Percentiles rank a stretch among this genome's conserved stretches.
Conservation (phyloP, 108 stramenopile genomes). For the Cyclotella kingstonii region DNA sequence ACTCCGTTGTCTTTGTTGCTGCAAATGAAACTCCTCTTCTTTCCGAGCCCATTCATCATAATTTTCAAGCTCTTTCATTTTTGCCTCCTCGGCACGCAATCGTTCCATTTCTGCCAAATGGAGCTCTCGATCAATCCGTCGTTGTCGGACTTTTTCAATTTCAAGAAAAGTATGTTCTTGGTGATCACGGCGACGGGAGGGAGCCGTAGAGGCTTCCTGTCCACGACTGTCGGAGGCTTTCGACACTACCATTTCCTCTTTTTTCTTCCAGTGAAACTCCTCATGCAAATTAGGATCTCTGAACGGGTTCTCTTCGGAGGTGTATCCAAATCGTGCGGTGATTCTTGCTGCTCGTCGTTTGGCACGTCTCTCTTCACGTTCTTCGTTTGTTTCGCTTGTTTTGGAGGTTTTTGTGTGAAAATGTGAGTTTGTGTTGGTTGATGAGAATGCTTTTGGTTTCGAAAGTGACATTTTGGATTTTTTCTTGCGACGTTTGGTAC, state of each 20-base stretch:
- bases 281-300: constrained; percentile 95
- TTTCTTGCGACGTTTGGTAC: constrained; percentile 14
- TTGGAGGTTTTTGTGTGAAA: constrained; percentile 67
- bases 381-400: constrained; percentile 81
- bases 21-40: constrained; percentile 97
- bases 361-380: constrained; percentile 75
- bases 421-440: constrained; percentile 31
- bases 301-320: constrained; percentile 97
- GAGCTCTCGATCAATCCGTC: constrained; percentile 85
- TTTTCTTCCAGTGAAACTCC: constrained; percentile 96
- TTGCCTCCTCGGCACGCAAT: constrained; percentile 85
- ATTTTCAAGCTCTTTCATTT: constrained; percentile 92
- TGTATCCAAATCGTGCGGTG: constrained; percentile 87
- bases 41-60: constrained; percentile 97
- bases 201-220: background rate
- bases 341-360: constrained; percentile 81
- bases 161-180: constrained; percentile 85
- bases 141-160: constrained; percentile 94
- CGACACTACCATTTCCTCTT: constrained; percentile 41
- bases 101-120: constrained; percentile 94
- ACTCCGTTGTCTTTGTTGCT: constrained; percentile 86
- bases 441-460: constrained; percentile 7
- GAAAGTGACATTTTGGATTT: constrained; percentile 32
- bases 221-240: constrained; percentile 6
- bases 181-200: constrained; percentile 24